Percentiles rank a stretch among this genome's conserved stretches.
phyloP scores from a whole-genome alignment of 192 early-diverging fungal species.

The Coemansia sp. region DNA sequence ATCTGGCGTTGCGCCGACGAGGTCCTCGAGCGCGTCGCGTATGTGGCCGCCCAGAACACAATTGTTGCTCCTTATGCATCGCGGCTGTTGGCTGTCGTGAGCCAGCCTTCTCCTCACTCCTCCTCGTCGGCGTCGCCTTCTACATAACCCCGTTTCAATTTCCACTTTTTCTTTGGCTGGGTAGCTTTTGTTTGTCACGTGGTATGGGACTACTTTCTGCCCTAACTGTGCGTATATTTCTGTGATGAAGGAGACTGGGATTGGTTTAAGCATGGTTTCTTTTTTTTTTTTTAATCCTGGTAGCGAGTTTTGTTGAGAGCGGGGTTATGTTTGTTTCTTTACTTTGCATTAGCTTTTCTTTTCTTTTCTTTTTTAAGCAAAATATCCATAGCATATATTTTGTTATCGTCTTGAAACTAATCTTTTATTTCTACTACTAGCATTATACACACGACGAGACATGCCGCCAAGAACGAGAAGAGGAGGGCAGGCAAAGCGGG shows the following conservation, averaged over 20 bases:
- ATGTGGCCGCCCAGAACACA: constrained; percentile 23
- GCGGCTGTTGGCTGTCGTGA: constrained; percentile 33
- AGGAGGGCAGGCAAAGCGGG: neutral
- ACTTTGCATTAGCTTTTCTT: too few relatives aligned
- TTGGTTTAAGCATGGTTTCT: too few relatives aligned
- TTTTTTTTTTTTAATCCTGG: too few relatives aligned
- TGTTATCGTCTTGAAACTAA: neutral
- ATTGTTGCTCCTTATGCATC: constrained; percentile 24
- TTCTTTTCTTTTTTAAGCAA: too few relatives aligned
- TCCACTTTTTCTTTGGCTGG: neutral
- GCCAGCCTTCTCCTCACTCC: neutral
- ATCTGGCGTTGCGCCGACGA: constrained; percentile 44
- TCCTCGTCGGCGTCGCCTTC: neutral
- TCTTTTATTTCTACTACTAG: neutral
- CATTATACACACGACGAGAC: neutral
- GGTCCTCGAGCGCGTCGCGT: constrained; percentile 43
- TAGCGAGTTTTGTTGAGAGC: too few relatives aligned
- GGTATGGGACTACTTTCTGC: neutral
- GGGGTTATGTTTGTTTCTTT: too few relatives aligned
- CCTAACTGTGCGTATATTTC: too few relatives aligned
- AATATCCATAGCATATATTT: neutral
- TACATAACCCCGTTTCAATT: neutral
- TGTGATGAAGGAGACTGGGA: too few relatives aligned
- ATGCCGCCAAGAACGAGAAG: constrained; percentile 2
- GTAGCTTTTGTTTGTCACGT: neutral